These are phyloP conservation scores for Bretschneidera sinensis DNA, from an alignment of 345 rosid species.

Conservation along the genomic window DNA sequence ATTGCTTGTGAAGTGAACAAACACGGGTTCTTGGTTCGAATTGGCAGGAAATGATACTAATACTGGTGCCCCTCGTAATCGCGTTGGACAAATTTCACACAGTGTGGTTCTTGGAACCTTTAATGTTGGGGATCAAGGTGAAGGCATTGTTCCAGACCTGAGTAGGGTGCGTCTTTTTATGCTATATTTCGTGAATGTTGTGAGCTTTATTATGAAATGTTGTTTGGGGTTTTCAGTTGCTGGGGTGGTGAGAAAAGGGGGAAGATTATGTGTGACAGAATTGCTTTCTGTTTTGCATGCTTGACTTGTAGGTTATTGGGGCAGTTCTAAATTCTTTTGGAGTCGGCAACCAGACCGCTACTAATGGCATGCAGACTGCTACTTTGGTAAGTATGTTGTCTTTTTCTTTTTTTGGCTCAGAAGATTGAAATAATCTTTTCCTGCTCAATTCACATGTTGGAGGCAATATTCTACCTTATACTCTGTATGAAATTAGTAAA, in stretches of 20 bases:
- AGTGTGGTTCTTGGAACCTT: slow-evolving; percentile 79
- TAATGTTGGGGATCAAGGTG: slow-evolving; percentile 82
- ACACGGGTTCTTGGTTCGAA: not conserved
- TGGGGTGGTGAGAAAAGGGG: not conserved
- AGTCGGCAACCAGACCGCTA: slow-evolving; percentile 46
- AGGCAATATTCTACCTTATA: no score
- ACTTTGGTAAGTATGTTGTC: slow-evolving; percentile 39
- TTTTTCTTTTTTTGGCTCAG: not conserved
- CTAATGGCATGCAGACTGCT: slow-evolving; percentile 46
- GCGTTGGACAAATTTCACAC: slow-evolving; percentile 70
- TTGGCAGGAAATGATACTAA: slow-evolving; percentile 52
- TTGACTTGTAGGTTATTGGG: slow-evolving; percentile 66
- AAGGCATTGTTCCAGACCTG: slow-evolving; percentile 61
- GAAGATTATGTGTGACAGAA: slow-evolving; percentile 4
- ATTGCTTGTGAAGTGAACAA: not conserved
- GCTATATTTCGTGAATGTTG: not conserved
- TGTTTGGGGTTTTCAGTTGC: slow-evolving; percentile 14
- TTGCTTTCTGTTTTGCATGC: slow-evolving; percentile 7
- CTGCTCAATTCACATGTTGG: not conserved
- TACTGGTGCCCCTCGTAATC: slow-evolving; percentile 51
- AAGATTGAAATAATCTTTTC: not conserved
- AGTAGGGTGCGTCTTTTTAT: slow-evolving; percentile 39
- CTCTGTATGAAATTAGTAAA: no score
- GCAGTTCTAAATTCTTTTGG: slow-evolving; percentile 83
- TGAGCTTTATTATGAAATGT: slow-evolving; percentile 1